Percentiles rank a stretch among this genome's conserved stretches.
These are phyloP conservation scores for Leishmania turanica DNA, from an alignment of 208 protist species.

Conservation along the genomic window DNA sequence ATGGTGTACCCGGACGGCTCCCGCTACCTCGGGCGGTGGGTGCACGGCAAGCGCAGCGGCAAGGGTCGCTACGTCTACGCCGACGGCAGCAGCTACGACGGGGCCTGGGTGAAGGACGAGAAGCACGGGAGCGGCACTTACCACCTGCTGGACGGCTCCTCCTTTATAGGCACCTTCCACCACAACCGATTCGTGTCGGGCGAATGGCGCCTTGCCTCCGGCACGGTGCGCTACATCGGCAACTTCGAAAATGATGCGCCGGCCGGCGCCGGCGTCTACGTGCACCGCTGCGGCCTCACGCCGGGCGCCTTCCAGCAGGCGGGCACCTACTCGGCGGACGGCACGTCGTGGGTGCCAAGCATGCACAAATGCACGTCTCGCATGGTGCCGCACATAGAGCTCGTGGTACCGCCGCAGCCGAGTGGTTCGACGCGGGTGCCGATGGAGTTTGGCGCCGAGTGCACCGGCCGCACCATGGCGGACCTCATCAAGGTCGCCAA, in stretches of 20 bases:
- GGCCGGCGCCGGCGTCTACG: constrained; percentile 78
- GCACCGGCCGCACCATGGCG: constrained; percentile 61
- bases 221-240: constrained; percentile 76
- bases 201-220: constrained; percentile 83
- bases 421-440: constrained; percentile 57
- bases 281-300: constrained; percentile 71
- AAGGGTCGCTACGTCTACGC: constrained; percentile 80
- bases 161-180: constrained; percentile 76
- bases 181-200: constrained; percentile 76
- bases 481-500: constrained; percentile 86
- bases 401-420: constrained; percentile 56
- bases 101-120: constrained; percentile 69
- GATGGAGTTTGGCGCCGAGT: constrained; percentile 58
- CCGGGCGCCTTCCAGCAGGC: constrained; percentile 80
- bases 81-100: constrained; percentile 89
- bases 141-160: constrained; percentile 72
- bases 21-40: constrained; percentile 80
- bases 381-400: constrained; percentile 61
- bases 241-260: constrained; percentile 80
- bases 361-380: constrained; percentile 62
- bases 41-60: constrained; percentile 67
- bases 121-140: constrained; percentile 81
- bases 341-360: constrained; percentile 57
- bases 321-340: constrained; percentile 64
- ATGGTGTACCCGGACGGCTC: constrained; percentile 89